Percentiles rank a stretch among this genome's conserved stretches.
Conservation (phyloP, 164 flowering plant genomes). For the Cinnamomum chago region DNA sequence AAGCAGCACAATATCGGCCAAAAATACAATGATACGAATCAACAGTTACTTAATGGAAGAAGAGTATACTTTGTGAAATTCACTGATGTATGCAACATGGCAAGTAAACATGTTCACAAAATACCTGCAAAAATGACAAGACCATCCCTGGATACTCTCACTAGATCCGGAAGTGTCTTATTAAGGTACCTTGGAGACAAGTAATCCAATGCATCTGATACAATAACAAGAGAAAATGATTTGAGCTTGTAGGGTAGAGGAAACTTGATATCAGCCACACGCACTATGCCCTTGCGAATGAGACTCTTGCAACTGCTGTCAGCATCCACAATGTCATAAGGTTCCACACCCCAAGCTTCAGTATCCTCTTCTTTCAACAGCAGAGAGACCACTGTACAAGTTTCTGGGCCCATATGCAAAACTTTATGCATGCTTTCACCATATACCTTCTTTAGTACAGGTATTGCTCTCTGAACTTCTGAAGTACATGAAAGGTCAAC, state of each 20-base stretch:
- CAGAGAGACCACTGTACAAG: constrained; percentile 73
- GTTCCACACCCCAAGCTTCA: constrained; percentile 95
- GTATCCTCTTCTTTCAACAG: constrained; percentile 78
- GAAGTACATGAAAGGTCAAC: constrained; percentile 65
- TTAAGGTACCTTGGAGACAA: constrained; percentile 85
- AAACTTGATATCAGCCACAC: constrained; percentile 89
- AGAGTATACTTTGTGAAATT: background rate
- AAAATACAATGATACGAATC: background rate
- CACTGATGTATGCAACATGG: background rate
- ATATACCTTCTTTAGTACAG: constrained; percentile 67
- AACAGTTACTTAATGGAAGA: background rate
- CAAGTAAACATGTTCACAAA: background rate
- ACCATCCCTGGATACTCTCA: constrained; percentile 72
- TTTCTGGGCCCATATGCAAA: constrained; percentile 90
- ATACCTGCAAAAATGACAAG: constrained; percentile 81
- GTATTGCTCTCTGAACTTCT: constrained; percentile 76
- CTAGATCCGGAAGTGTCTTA: constrained; percentile 87
- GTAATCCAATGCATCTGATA: constrained; percentile 89
- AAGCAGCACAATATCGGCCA: background rate
- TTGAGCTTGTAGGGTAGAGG: constrained; percentile 76
- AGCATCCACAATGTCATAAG: constrained; percentile 85
- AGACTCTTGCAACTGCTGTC: constrained; percentile 64
- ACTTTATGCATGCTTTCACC: constrained; percentile 83
- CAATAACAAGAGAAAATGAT: constrained; percentile 80
- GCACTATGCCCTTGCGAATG: constrained; percentile 78